Evolutionary conservation across 2,329 filamentous ascomycete genomes (phyloP).

Genomic region (Penicillium psychrosexuale): DNA sequence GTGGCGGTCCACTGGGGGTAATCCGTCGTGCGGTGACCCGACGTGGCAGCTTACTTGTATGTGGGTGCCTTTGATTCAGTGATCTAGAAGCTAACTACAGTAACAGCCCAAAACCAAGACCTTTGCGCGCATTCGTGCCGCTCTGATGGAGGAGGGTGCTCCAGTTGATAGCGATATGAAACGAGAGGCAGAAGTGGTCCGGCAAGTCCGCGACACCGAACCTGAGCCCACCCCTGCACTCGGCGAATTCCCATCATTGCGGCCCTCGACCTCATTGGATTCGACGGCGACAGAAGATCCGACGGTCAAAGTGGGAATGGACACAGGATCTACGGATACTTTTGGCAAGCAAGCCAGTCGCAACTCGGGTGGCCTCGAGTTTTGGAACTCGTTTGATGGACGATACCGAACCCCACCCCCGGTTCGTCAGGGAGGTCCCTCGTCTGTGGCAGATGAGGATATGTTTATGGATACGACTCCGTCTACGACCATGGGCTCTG

Average conservation of each 20-base stretch:
- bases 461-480: conserved; percentile 41
- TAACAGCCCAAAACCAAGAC: conserved; percentile 87
- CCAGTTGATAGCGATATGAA: conserved; percentile 86
- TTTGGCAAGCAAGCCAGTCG: conserved; percentile 73
- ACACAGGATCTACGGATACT: conserved; percentile 58
- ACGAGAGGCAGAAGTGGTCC: conserved; percentile 91
- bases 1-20: conserved; percentile 65
- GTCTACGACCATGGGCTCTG: conserved; percentile 30
- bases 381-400: conserved; percentile 78
- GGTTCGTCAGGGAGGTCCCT: conserved; percentile 55
- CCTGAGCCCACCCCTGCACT: conserved; percentile 48
- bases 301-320: conserved; percentile 29
- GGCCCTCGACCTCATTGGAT: conserved; percentile 37
- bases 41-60: conserved; percentile 80
- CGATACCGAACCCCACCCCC: conserved; percentile 63
- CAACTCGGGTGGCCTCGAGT: conserved; percentile 68
- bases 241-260: conserved; percentile 49
- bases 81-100: not conserved
- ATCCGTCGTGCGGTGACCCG: conserved; percentile 80
- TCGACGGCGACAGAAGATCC: conserved; percentile 14
- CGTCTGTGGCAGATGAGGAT: conserved; percentile 46
- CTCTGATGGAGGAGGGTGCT: conserved; percentile 79
- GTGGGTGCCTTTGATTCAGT: conserved; percentile 30
- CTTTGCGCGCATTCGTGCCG: conserved; percentile 88
- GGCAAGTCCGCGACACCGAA: conserved; percentile 89